Conservation (phyloP, 805 yeast species). For the Candida boleticola region DNA sequence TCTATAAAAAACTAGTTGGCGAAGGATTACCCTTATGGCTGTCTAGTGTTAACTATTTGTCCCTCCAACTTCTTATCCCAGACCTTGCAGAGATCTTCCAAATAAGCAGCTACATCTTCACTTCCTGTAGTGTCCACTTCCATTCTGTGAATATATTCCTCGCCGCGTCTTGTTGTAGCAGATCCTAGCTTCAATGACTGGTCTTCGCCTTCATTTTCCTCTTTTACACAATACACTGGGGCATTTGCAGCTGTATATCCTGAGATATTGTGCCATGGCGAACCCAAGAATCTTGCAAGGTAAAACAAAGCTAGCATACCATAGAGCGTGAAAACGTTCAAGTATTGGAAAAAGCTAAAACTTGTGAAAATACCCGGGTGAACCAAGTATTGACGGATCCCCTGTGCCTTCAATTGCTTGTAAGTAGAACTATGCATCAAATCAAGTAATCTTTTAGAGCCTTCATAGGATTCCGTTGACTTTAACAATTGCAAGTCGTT, state of each 20-base stretch:
- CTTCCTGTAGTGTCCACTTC: conserved; percentile 65
- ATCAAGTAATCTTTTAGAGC: conserved; percentile 86
- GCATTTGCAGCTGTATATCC: conserved; percentile 92
- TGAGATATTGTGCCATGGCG: conserved; percentile 83
- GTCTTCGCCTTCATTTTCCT: conserved; percentile 41
- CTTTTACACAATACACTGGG: conserved; percentile 50
- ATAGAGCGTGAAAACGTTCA: conserved; percentile 75
- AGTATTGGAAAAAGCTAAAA: conserved; percentile 69
- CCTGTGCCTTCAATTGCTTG: conserved; percentile 45
- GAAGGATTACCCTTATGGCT: too few relatives aligned
- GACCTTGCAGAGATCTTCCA: conserved; percentile 52
- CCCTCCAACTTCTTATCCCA: conserved; percentile 77
- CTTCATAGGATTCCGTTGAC: conserved; percentile 77
- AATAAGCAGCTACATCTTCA: conserved; percentile 62
- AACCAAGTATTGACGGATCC: conserved; percentile 70
- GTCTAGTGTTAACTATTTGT: conserved; percentile 61
- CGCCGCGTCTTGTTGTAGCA: conserved; percentile 62
- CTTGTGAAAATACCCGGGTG: conserved; percentile 95
- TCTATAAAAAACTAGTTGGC: too few relatives aligned
- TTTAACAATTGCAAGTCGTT: conserved; percentile 71
- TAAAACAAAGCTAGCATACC: conserved; percentile 87
- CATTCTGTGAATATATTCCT: conserved; percentile 55
- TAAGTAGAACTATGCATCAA: conserved; percentile 74
- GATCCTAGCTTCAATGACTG: conserved; percentile 66
- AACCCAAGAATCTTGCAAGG: conserved; percentile 76